Evolutionary conservation across 1,284 basidiomycete genomes (phyloP).

Genomic region (Agroathelia rolfsii): DNA sequence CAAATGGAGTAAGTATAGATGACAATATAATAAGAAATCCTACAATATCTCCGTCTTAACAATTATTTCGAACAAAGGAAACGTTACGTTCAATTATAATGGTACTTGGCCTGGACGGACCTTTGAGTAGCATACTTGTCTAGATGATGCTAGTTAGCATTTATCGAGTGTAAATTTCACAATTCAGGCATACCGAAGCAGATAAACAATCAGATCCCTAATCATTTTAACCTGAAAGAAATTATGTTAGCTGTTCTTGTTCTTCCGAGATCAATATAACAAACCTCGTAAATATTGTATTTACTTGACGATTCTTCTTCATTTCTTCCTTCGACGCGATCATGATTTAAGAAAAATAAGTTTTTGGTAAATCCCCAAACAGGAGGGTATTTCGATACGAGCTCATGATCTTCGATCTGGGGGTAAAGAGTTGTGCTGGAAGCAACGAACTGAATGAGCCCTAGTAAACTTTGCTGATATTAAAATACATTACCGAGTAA

Average conservation of each 20-base stretch:
- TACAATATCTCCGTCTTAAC: conserved; percentile 63
- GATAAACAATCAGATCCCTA: conserved; percentile 57
- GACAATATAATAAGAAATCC: no score
- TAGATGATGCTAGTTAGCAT: conserved; percentile 16
- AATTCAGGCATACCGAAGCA: conserved; percentile 43
- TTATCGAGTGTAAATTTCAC: neutral
- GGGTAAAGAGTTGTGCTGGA: conserved; percentile 50
- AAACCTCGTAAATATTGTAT: conserved; percentile 54
- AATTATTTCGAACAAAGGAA: no score
- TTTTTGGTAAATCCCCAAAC: conserved; percentile 49
- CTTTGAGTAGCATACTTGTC: conserved; percentile 48
- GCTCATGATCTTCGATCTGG: conserved; percentile 41
- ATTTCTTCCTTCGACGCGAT: conserved; percentile 40
- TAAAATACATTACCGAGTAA: conserved; percentile 38
- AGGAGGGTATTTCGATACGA: conserved; percentile 38
- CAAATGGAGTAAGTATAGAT: no score
- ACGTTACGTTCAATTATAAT: no score
- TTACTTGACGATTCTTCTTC: conserved; percentile 51
- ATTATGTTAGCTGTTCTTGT: no score
- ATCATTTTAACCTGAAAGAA: conserved; percentile 52
- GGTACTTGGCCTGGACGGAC: no score
- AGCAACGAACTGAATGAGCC: no score
- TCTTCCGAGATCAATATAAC: neutral
- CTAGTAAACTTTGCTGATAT: no score
- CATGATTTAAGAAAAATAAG: conserved; percentile 51